Base-by-base conservation (phyloP, 2,329 filamentous ascomycete genomes). In the Chaetomium globosum region DNA sequence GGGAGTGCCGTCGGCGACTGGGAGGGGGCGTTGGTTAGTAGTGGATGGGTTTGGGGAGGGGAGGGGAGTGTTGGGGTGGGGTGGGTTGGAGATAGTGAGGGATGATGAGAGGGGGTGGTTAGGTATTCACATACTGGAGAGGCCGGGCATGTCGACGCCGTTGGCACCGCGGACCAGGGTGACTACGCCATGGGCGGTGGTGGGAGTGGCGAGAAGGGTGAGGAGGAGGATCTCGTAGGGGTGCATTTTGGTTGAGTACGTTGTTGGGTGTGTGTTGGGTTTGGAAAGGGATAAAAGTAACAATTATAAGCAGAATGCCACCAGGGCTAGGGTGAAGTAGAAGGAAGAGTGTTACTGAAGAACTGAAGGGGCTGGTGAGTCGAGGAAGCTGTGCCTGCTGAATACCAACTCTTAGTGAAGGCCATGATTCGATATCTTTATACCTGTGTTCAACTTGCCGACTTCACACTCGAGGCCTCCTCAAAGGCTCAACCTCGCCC, bases 1-100 rank as follows among this genome's bases (percentile, higher is more conserved):
- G 59, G 87, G 88, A 67, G 87, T 89, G 71, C 87, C 87, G 67
- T 90, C 87, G 55, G 80, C 79, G 69, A 89, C 66, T 69, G 3
- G 13, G n/a, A 21, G 31, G 54, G 43, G 1, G 23, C 28, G 36
- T 3, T 19, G 33, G 48, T 6, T 16, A n/a, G n/a, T n/a, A n/a
- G n/a, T n/a, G 49, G 43, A 49, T 13, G n/a, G n/a, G 12, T 31
- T 31, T 4, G 30, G 30, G 9, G 6, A 26, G 6, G n/a, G n/a
- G n/a, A n/a, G n/a, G n/a, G n/a, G n/a, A n/a, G n/a, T n/a, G n/a
- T n/a, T n/a, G n/a, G n/a, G n/a, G n/a, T n/a, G n/a, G n/a, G n/a
- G n/a, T 31, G 28, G 28, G 33, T 31, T 26, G 3, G 3, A 6
- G 1, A 12, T 13, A 2, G n/a, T 46, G 23, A 7, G 9, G 36